Evolutionary conservation across 768 basidiomycete species (phyloP).

Genomic region (Mycena amicta): DNA sequence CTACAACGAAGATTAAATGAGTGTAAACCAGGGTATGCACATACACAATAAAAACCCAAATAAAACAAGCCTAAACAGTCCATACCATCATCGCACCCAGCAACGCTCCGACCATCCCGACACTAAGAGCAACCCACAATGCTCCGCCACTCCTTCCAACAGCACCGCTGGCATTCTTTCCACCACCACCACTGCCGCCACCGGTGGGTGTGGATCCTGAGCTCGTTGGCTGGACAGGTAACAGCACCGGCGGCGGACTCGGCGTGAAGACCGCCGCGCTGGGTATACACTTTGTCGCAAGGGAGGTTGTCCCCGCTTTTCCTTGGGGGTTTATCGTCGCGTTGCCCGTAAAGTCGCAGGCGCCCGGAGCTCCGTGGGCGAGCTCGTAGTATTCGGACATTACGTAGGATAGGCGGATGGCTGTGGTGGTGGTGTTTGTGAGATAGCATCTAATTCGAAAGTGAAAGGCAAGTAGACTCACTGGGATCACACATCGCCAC

Average conservation of each 20-base stretch:
- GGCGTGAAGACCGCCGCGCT: conserved; percentile 16
- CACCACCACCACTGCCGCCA: background rate
- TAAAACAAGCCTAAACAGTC: too few relatives aligned
- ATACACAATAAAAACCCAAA: too few relatives aligned
- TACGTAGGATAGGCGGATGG: conserved; percentile 17
- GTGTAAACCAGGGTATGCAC: too few relatives aligned
- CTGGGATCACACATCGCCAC: conserved; percentile 81
- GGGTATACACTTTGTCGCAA: conserved; percentile 11
- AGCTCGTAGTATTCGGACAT: conserved; percentile 19
- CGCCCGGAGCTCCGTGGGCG: background rate
- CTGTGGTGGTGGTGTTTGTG: background rate
- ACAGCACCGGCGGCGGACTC: conserved; percentile 13
- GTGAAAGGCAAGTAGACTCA: conserved; percentile 36
- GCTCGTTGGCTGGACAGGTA: conserved; percentile 4
- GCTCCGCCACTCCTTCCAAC: background rate
- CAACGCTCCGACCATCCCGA: background rate
- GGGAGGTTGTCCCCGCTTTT: background rate
- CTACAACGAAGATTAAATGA: too few relatives aligned
- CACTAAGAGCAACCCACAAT: background rate
- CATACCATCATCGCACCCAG: background rate
- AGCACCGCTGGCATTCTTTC: background rate
- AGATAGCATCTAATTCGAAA: background rate
- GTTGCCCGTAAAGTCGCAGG: conserved; percentile 21
- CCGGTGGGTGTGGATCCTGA: background rate
- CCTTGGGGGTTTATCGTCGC: conserved; percentile 11